Percentiles rank a stretch among this genome's conserved stretches.
Conservation (phyloP, 179 eudicot genomes). For the Silene vulgaris region DNA sequence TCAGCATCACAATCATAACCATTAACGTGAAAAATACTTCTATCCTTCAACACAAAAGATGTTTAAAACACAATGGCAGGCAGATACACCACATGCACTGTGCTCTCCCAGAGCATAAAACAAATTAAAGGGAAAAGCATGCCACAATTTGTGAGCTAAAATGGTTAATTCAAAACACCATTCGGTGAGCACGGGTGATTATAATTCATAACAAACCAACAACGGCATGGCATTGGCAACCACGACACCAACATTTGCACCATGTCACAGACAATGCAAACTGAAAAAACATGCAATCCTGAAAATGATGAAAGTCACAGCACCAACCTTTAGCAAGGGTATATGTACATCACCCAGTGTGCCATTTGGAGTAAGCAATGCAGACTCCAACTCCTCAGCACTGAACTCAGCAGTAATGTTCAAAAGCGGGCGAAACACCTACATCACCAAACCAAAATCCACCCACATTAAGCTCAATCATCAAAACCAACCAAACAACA, state of each 20-base stretch:
- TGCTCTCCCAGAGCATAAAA: neutral
- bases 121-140: neutral
- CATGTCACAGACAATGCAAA: conserved; percentile 12
- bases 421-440: conserved; percentile 78
- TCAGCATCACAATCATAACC: neutral
- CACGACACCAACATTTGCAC: neutral
- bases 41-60: neutral
- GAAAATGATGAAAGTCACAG: conserved; percentile 5
- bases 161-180: no score
- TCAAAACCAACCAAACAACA: conserved; percentile 15
- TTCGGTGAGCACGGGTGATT: neutral
- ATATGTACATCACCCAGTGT: conserved; percentile 81
- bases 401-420: conserved; percentile 71
- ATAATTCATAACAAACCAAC: neutral
- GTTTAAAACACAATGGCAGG: neutral
- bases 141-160: neutral
- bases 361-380: conserved; percentile 71
- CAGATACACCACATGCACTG: neutral
- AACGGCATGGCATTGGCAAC: neutral
- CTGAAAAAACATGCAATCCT: neutral
- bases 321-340: conserved; percentile 84
- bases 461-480: conserved; percentile 22
- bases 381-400: conserved; percentile 90
- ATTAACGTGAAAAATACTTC: neutral
- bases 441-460: conserved; percentile 26